Base-by-base conservation (phyloP, 2,329 filamentous ascomycete genomes). In the Emmonsia crescens region DNA sequence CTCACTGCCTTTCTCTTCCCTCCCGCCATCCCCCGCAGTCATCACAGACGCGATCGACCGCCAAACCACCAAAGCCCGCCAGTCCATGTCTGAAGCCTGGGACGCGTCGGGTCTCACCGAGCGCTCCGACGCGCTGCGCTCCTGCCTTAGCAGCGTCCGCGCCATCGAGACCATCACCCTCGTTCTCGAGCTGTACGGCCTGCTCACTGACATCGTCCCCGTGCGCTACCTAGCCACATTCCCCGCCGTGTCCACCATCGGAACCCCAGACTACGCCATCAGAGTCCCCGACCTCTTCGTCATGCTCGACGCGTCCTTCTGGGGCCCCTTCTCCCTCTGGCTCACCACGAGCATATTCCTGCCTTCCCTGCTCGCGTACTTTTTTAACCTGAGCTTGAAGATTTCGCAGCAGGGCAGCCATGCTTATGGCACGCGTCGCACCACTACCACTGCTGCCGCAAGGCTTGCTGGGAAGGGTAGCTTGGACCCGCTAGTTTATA, bases 401-500 rank as follows among this genome's bases (percentile, higher is more conserved):
- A 78, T 74, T 63, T 70, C 70, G 14, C 68, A 65, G 56, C 65
- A 62, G 40, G 60, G 12, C 2, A 62, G 65, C 16, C 64, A 69
- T 58, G 64, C 63, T 57, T 69, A 67, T 59, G 67, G 63, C 56
- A 69, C 64, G 56, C 73, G 67, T 62, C 69, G 68, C 38, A 62
- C 62, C 16, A 60, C 54, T 14, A 62, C 68, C n/a, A 49, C 67
- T 16, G 60, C 57, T 63, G 72, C 68, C 69, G 73, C 51, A 77
- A 84, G 65, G 85, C 87, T 66, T 77, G 80, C 5, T 19, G 62
- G 63, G 33, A 63, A 59, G 52, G 52, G 70, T 5, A 70, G 65
- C 49, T 85, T 93, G 66, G 94, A 99, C 73, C 92, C 92, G 3
- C 78, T 97, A 71, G 89, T 87, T 27, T 99, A 95, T 77, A 96